Evolutionary conservation across 2,329 filamentous ascomycete species (phyloP).

Genomic region (Arthrocladium fulminans): DNA sequence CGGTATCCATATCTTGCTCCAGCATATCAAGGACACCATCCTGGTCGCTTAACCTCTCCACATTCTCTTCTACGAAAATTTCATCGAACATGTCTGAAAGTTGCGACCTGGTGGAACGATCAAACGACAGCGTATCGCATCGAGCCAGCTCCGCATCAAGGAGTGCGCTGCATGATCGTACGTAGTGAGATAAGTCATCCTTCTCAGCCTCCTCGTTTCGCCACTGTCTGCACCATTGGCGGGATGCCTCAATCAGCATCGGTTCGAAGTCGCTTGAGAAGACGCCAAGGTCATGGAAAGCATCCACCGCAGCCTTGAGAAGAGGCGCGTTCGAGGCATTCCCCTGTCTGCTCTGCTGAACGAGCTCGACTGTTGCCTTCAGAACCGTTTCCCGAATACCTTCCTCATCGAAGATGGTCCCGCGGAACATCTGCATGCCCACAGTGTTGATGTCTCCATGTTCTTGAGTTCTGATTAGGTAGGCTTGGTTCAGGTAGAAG

Average conservation of each 20-base stretch:
- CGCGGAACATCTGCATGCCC: constrained; percentile 66
- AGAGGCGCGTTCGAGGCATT: constrained; percentile 45
- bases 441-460: constrained; percentile 70
- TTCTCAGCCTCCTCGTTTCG: constrained; percentile 56
- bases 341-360: constrained; percentile 60
- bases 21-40: constrained; percentile 65
- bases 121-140: constrained; percentile 73
- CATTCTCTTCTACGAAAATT: constrained; percentile 60
- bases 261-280: constrained; percentile 77
- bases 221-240: constrained; percentile 60
- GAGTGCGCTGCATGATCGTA: constrained; percentile 58
- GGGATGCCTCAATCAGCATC: constrained; percentile 58
- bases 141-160: constrained; percentile 64
- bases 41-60: constrained; percentile 55
- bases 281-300: constrained; percentile 75
- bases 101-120: constrained; percentile 70
- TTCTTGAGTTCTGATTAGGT: constrained; percentile 65
- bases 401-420: constrained; percentile 46
- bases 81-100: constrained; percentile 65
- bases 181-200: constrained; percentile 63
- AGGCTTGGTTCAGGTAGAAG: constrained; percentile 87
- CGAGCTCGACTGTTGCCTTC: constrained; percentile 66
- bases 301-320: constrained; percentile 66
- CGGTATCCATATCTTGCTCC: constrained; percentile 57
- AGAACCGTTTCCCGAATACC: constrained; percentile 47